Evolutionary conservation across 1,284 basidiomycete species (phyloP).

Genomic region (Moesziomyces sp.): DNA sequence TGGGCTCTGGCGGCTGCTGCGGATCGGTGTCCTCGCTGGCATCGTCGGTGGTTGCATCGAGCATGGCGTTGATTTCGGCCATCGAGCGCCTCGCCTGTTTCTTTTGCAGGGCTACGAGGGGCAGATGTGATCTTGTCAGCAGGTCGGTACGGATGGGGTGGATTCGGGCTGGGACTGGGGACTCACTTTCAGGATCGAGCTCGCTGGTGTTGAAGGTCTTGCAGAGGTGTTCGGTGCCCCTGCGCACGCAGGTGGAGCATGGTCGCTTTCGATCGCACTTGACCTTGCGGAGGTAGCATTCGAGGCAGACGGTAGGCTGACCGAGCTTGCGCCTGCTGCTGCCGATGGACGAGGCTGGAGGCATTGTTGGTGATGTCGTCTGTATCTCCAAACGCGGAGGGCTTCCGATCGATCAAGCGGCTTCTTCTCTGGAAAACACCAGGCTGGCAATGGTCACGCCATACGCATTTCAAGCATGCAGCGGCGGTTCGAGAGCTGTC

Average conservation of each 20-base stretch:
- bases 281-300: conserved; percentile 51
- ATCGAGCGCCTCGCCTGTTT: conserved; percentile 44
- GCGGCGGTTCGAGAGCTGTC: no score
- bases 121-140: neutral
- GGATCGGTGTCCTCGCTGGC: conserved; percentile 25
- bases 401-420: neutral
- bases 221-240: conserved; percentile 47
- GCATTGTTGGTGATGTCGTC: conserved; percentile 23
- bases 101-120: conserved; percentile 32
- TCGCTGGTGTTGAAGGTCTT: conserved; percentile 52
- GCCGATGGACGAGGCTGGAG: conserved; percentile 26
- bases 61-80: conserved; percentile 46
- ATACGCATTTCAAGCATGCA: neutral
- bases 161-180: neutral
- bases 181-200: conserved; percentile 46
- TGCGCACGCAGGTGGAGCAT: conserved; percentile 35
- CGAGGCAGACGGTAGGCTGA: conserved; percentile 48
- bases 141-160: neutral
- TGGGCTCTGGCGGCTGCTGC: conserved; percentile 10
- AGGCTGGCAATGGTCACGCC: neutral
- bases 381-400: neutral
- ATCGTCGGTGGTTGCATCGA: conserved; percentile 9
- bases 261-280: conserved; percentile 52
- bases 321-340: conserved; percentile 51
- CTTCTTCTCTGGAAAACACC: neutral